Base-by-base conservation (phyloP, 2,329 filamentous ascomycete genomes). In the Diaporthe eres region DNA sequence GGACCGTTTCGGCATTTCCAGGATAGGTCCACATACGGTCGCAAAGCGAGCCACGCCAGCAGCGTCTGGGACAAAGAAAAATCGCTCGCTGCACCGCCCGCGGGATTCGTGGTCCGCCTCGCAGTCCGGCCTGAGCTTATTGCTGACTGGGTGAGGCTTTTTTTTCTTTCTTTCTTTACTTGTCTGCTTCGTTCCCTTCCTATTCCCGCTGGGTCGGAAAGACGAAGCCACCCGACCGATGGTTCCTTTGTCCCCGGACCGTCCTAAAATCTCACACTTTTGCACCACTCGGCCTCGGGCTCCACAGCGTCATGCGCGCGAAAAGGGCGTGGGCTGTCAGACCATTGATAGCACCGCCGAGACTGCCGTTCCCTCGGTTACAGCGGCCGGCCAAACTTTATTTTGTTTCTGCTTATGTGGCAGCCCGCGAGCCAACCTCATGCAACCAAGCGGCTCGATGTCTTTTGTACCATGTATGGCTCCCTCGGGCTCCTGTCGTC, bases 201-300 rank as follows among this genome's bases (percentile, higher is more conserved):
- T 15, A 4, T 53, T 53, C 44, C 49, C 65, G 65, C 47, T 25
- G 22, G 17, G 9, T 68, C 65, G 65, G 65, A 39, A 22, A 22
- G 65, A 51, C 34, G 34, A 53, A 39, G 22, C 61, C n/a, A n/a
- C n/a, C 65, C 34, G 44, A n/a, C n/a, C 28, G 9, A 47, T 22
- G 17, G 5, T 5, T 3, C n/a, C 17, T 55, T 42, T 53, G 51
- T 53, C n/a, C 8, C 34, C 65, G 65, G n/a, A 7, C 47, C 47
- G 31, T 53, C 47, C 65, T 68, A 68, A 68, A 68, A 68, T 67
- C 61, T 67, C 61, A 67, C 61, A 65, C 42, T 22, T 22, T 8
- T 49, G 34, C 39, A 22, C 44, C 44, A 34, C 34, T 49, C 25
- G 60, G 39, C 28, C 42, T 67, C 61, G 61, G 61, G 61, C 19